Percentiles rank a stretch among this genome's conserved stretches.
Evolutionary conservation across 2,329 filamentous ascomycete species (phyloP).

Genomic region (Bimuria novae-zelandiae): DNA sequence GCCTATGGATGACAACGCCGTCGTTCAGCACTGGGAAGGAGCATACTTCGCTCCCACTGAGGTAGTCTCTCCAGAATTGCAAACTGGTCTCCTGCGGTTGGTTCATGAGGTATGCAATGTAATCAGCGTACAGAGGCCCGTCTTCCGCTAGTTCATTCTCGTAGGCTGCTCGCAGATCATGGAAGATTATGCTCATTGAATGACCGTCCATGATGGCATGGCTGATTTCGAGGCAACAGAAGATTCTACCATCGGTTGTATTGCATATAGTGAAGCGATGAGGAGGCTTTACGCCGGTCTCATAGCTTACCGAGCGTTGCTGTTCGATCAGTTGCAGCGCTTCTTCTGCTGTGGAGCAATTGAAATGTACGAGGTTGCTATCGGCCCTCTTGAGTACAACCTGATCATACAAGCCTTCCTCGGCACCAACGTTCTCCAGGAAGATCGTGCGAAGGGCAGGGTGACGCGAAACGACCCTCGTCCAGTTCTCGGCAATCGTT

Average conservation of each 20-base stretch:
- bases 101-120: conserved; percentile 34
- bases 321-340: conserved; percentile 25
- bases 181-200: conserved; percentile 37
- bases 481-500: conserved; percentile 32
- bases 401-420: conserved; percentile 40
- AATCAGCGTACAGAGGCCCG: conserved; percentile 39
- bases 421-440: conserved; percentile 33
- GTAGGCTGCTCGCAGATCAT: conserved; percentile 36
- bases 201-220: conserved; percentile 44
- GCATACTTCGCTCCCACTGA: conserved; percentile 37
- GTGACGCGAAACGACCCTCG: conserved; percentile 34
- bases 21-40: conserved; percentile 40
- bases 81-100: conserved; percentile 33
- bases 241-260: conserved; percentile 24
- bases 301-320: conserved; percentile 31
- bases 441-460: conserved; percentile 39
- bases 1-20: conserved; percentile 20
- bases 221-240: conserved; percentile 41
- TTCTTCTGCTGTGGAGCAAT: conserved; percentile 25
- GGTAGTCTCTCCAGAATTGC: conserved; percentile 39
- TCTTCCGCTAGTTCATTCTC: conserved; percentile 24
- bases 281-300: conserved; percentile 29
- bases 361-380: conserved; percentile 29
- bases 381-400: conserved; percentile 35
- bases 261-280: conserved; percentile 41